Percentiles rank a stretch among this genome's conserved stretches.
Conservation (phyloP, 2,329 filamentous ascomycete species). For the Whalleya microplaca region DNA sequence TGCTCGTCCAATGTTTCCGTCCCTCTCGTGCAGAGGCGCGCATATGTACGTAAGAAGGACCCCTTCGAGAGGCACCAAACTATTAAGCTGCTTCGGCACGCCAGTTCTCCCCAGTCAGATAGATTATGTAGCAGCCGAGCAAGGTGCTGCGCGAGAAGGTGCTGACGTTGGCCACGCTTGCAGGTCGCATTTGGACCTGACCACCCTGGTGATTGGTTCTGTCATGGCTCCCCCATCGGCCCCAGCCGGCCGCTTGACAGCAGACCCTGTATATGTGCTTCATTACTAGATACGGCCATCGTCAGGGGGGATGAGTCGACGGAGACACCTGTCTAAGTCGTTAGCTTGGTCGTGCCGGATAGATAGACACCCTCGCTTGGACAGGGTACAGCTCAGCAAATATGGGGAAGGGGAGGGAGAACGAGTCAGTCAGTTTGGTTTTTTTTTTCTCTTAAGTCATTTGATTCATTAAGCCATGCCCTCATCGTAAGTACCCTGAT, state of each 20-base stretch:
- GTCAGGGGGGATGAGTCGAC: too few relatives aligned
- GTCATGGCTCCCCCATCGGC: neutral
- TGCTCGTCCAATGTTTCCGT: neutral
- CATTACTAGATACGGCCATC: neutral
- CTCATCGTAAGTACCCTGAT: conserved; percentile 35
- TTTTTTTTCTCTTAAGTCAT: conserved; percentile 21
- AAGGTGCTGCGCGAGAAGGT: too few relatives aligned
- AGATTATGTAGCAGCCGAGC: neutral
- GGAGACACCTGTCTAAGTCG: too few relatives aligned
- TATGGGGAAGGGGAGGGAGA: neutral
- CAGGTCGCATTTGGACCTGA: neutral
- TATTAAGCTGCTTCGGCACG: neutral
- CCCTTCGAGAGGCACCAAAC: neutral
- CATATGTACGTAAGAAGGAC: neutral
- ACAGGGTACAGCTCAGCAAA: neutral
- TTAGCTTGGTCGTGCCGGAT: too few relatives aligned
- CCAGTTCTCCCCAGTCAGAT: neutral
- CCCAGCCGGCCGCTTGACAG: neutral
- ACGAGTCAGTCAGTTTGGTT: neutral
- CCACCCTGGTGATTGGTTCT: neutral
- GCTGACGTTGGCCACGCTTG: neutral
- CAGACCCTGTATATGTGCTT: neutral
- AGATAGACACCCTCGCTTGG: neutral
- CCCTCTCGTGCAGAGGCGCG: neutral
- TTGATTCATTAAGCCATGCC: conserved; percentile 36